phyloP scores from a whole-genome alignment of 148 eudicot species.

The Rhododendron williamsianum region DNA sequence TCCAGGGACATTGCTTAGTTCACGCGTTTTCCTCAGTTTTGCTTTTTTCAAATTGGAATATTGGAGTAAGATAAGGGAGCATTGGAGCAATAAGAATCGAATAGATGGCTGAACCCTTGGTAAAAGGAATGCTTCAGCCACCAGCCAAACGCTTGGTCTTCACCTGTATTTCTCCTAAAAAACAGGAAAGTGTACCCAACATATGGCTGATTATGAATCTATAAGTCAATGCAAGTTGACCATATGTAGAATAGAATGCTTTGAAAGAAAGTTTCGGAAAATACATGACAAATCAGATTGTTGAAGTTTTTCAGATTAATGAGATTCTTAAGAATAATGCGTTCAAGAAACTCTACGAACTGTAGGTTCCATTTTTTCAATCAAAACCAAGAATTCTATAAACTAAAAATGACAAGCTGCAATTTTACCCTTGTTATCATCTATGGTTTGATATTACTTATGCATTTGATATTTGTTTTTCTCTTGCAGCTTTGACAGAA shows the following conservation, averaged over 20 bases:
- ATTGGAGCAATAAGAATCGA: not conserved
- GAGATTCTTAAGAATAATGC: not conserved
- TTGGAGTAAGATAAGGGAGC: not conserved
- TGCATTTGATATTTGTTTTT: not conserved
- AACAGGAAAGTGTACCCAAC: not conserved
- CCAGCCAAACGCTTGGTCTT: not conserved
- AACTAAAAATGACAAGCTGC: not conserved
- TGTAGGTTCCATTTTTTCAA: not conserved
- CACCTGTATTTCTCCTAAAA: not conserved
- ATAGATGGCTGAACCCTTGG: not conserved
- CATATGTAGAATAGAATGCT: not conserved
- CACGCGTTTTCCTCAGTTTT: not conserved
- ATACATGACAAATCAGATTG: not conserved
- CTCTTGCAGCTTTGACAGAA: conserved; percentile 64
- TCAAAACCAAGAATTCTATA: not conserved
- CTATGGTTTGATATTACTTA: not conserved
- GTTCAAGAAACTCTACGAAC: not conserved
- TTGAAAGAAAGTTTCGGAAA: not conserved
- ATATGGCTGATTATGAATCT: not conserved
- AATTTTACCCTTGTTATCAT: not conserved
- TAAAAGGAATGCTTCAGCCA: not conserved
- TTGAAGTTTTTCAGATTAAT: not conserved
- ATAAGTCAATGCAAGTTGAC: not conserved
- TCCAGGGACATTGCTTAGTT: not conserved
- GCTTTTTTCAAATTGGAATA: not conserved